Evolutionary conservation across 1,284 basidiomycete species (phyloP), one percentile per base, ranked within the genome.

Genomic region (Microbotryum scabiosae): DNA sequence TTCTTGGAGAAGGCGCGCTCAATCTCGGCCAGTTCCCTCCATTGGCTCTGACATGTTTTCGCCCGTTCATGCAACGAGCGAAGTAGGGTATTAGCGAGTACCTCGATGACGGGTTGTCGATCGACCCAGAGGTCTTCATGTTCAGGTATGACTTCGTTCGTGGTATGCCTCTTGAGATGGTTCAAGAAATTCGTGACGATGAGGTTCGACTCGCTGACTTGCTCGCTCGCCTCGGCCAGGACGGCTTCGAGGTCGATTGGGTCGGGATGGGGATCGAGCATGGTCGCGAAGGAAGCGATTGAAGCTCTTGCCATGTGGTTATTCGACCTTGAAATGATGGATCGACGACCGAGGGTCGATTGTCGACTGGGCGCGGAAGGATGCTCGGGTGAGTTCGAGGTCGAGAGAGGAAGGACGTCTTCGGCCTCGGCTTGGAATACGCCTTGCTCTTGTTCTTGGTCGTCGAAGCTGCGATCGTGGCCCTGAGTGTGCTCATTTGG

Each of bases 41-140:
- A 23, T 46, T 66, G 58, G 5, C 14, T 2, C 18, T 60, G 59
- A 6, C 61, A 57, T 25, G 52, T 23, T 44, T 45, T n/a, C 3
- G 51, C 25, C 30, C 55, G 20, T 28, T 49, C 61, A 57, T 58
- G 51, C 51, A 66, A 21, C 12, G 21, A 25, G 5, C 58, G 57
- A 25, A 66, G 47, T 21, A 63, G 20, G 5, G 48, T 21, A 5
- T 58, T 51, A 1, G 61, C 53, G 9, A 61, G 56, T 5, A 26
- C 16, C 21, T 66, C 64, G 49, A 66, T 30, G 12, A 57, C 0
- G 20, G 56, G 51, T n/a, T 66, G 64, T 2, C 61, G 61, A 23
- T 66, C 64, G 32, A 50, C 47, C 45, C 50, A 62, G 44, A 57
- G 52, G 36, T 12, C 9, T n/a, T 41, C 26, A 8, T 16, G 20